phyloP scores from a whole-genome alignment of 371 early-diverging fungal species.

The Mortierella sp. region DNA sequence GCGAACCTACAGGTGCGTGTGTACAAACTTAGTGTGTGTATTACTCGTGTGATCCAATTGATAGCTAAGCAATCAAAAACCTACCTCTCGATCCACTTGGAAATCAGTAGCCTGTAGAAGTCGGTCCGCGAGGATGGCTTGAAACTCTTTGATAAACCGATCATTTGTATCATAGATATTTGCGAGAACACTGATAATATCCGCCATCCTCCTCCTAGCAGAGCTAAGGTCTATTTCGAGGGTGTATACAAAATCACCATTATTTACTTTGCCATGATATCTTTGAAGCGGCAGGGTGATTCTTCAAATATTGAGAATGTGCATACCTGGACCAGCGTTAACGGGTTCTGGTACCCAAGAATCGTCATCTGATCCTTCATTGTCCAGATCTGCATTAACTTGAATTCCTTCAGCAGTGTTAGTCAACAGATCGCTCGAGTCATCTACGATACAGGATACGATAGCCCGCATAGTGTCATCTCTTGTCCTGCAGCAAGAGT shows the following conservation, averaged over 20 bases:
- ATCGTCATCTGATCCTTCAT: slow-evolving; percentile 57
- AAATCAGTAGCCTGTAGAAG: slow-evolving; percentile 62
- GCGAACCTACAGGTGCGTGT: slow-evolving; percentile 40
- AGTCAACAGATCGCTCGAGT: slow-evolving; percentile 48
- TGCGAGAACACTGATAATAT: slow-evolving; percentile 66
- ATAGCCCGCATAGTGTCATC: slow-evolving; percentile 72
- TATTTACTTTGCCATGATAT: neutral
- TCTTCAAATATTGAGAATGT: neutral
- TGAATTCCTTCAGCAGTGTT: slow-evolving; percentile 44
- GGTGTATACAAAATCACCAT: neutral
- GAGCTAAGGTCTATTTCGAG: slow-evolving; percentile 54
- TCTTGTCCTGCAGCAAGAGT: slow-evolving; percentile 54
- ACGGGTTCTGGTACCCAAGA: slow-evolving; percentile 66
- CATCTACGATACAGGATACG: slow-evolving; percentile 64
- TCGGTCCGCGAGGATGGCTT: slow-evolving; percentile 60
- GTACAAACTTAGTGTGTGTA: neutral
- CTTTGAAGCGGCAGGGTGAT: no score
- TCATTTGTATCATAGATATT: slow-evolving; percentile 70
- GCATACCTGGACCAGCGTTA: slow-evolving; percentile 59
- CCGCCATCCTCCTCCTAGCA: slow-evolving; percentile 57
- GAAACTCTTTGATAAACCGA: slow-evolving; percentile 72
- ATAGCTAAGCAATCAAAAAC: neutral
- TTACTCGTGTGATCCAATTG: neutral
- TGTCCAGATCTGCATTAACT: slow-evolving; percentile 51
- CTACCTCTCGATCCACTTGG: slow-evolving; percentile 64